Base-by-base conservation (phyloP, 2,329 filamentous ascomycete species). In the Pestalotiopsis sp. region DNA sequence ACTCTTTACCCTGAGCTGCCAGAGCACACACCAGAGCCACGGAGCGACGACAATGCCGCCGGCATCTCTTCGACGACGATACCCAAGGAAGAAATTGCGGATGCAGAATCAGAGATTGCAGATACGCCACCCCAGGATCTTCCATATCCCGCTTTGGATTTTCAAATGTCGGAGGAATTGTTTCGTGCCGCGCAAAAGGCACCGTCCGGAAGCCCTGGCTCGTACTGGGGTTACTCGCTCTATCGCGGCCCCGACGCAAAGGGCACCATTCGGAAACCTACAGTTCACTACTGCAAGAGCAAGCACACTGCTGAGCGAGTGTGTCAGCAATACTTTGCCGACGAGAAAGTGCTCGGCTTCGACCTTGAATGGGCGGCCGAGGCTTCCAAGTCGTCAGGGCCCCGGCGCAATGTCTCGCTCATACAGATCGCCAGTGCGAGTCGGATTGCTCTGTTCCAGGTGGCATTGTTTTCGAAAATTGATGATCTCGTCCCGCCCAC, bases 311-410 rank as follows among this genome's bases (percentile, higher is more conserved):
- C 92, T 20, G 93, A 98, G 77, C 80, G 83, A 5, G 86, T 92
- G 7, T 84, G 89, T 69, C 83, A 88, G 20, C 79, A 87, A 68
- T 85, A 91, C 68, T 97, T 98, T 73, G 76, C 90, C 52, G 73
- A 86, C 31, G 89, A 96, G 75, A 84, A 88, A 52, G 80, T 97
- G 2, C 78, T 98, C n/a, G 95, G 95, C 0, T 94, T 98, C 70
- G 95, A 98, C 75, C 86, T 98, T 70, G 95, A 98, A 81, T 98
- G 95, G 95, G 85, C 89, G 66, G 72, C 83, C 1, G 82, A 86
- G 5, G 84, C 89, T 0, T 81, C 76, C 5, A 83, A 78, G 23
- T 74, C 72, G 7, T 78, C 84, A 2, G 83, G 85, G 3, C 80
- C 90, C 4, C 91, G 92, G 72, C 83, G 86, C 65, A 93, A 94